Percentiles rank a stretch among this genome's conserved stretches.
These are phyloP conservation scores for Priceomyces medius DNA, from an alignment of 805 yeast genomes.

Conservation along the genomic window DNA sequence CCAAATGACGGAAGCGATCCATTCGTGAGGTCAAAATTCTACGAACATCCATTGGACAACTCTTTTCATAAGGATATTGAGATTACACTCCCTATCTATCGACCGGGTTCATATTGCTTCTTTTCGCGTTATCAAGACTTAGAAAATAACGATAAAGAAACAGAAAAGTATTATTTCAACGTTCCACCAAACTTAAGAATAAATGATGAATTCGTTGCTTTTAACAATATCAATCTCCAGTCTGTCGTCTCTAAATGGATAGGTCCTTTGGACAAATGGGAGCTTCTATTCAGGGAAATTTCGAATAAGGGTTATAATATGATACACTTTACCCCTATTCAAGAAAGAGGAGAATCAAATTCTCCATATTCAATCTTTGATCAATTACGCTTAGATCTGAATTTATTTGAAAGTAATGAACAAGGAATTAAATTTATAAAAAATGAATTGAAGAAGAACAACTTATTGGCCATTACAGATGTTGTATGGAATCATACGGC, in stretches of 20 bases:
- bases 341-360: slow-evolving; percentile 82
- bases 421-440: slow-evolving; percentile 56
- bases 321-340: slow-evolving; percentile 95
- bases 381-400: slow-evolving; percentile 75
- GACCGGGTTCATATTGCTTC: slow-evolving; percentile 80
- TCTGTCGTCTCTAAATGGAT: slow-evolving; percentile 90
- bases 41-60: slow-evolving; percentile 49
- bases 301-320: slow-evolving; percentile 83
- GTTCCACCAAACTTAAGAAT: slow-evolving; percentile 75
- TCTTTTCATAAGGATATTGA: slow-evolving; percentile 63
- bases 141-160: slow-evolving; percentile 31
- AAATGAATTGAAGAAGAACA: slow-evolving; percentile 51
- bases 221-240: slow-evolving; percentile 79
- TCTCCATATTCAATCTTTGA: slow-evolving; percentile 93
- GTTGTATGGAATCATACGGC: slow-evolving; percentile 96
- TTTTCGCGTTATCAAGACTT: slow-evolving; percentile 55
- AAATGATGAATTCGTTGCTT: slow-evolving; percentile 55
- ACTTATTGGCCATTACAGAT: slow-evolving; percentile 79
- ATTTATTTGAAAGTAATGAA: slow-evolving; percentile 50
- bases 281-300: slow-evolving; percentile 57
- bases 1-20: slow-evolving; percentile 44
- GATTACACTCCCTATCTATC: slow-evolving; percentile 58
- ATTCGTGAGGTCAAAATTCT: slow-evolving; percentile 60
- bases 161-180: slow-evolving; percentile 67
- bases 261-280: slow-evolving; percentile 71